Evolutionary conservation across 2,329 filamentous ascomycete genomes (phyloP).

Genomic region (Fusarium pseudocircinatum): DNA sequence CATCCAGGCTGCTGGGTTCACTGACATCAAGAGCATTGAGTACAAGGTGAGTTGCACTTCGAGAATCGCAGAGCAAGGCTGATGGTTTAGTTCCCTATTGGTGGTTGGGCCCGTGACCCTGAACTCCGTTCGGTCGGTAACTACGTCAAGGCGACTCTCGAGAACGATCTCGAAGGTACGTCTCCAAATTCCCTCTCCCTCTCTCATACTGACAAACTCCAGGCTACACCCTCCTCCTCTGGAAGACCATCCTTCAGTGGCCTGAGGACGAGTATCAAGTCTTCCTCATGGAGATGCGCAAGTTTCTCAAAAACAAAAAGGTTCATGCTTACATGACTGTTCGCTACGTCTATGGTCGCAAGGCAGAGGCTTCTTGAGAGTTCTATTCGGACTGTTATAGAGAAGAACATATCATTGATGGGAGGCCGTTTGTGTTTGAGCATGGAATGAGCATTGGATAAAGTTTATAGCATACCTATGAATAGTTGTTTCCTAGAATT

Average conservation of each 20-base stretch:
- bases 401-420: too few species aligned
- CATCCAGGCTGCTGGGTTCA: slow-evolving; percentile 32
- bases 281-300: slow-evolving; percentile 32
- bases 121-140: slow-evolving; percentile 30
- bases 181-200: fast-evolving
- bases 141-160: slow-evolving; percentile 32
- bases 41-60: slow-evolving; percentile 18
- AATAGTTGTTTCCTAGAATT: not conserved
- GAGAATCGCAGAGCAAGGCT: not conserved
- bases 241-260: slow-evolving; percentile 35
- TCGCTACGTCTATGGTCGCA: slow-evolving; percentile 34
- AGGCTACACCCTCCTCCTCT: slow-evolving; percentile 35
- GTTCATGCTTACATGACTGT: slow-evolving; percentile 33
- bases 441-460: not conserved
- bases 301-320: slow-evolving; percentile 24
- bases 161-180: slow-evolving; percentile 37
- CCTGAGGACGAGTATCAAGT: slow-evolving; percentile 34
- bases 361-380: not conserved
- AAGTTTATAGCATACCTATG: not conserved
- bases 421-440: not conserved
- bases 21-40: slow-evolving; percentile 27
- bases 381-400: not conserved
- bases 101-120: slow-evolving; percentile 31
- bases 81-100: slow-evolving; percentile 29
- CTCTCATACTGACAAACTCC: not conserved